These are phyloP conservation scores for Yamadazyma insecticola DNA, from an alignment of 805 yeast species.

Conservation along the genomic window DNA sequence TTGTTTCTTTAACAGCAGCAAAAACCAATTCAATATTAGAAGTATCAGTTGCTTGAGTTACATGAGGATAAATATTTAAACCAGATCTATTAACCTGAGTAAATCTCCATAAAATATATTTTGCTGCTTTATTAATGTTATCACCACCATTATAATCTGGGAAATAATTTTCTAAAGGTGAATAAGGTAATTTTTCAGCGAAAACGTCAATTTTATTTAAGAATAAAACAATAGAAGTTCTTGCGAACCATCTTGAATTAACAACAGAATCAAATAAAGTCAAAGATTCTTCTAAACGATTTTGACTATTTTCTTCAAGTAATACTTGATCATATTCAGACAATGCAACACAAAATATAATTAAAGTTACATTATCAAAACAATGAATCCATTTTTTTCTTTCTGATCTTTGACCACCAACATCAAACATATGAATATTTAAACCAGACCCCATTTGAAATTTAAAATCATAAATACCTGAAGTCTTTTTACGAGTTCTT, in stretches of 20 bases:
- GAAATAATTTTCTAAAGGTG: constrained; percentile 78
- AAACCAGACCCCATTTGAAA: constrained; percentile 63
- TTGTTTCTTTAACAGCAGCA: constrained; percentile 78
- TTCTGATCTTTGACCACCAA: constrained; percentile 92
- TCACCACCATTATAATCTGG: constrained; percentile 91
- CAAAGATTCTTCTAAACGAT: constrained; percentile 76
- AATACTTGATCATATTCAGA: constrained; percentile 89
- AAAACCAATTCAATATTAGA: constrained; percentile 81
- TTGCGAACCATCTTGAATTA: constrained; percentile 87
- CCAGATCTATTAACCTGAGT: constrained; percentile 80
- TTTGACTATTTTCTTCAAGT: constrained; percentile 70
- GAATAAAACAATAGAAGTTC: constrained; percentile 81
- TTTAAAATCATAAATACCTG: constrained; percentile 82
- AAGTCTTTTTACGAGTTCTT: constrained; percentile 85
- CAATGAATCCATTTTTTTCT: constrained; percentile 94
- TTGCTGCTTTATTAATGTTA: constrained; percentile 85
- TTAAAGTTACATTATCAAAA: constrained; percentile 84
- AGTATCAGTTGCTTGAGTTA: constrained; percentile 93
- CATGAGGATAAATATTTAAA: constrained; percentile 79
- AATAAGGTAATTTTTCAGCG: constrained; percentile 74
- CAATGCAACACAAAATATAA: constrained; percentile 82
- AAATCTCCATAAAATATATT: constrained; percentile 87
- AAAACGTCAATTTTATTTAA: constrained; percentile 88
- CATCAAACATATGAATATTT: constrained; percentile 57
- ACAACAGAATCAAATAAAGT: constrained; percentile 86